Evolutionary conservation across 148 eudicot genomes (phyloP).

Genomic region (Dianthus caryophyllus): DNA sequence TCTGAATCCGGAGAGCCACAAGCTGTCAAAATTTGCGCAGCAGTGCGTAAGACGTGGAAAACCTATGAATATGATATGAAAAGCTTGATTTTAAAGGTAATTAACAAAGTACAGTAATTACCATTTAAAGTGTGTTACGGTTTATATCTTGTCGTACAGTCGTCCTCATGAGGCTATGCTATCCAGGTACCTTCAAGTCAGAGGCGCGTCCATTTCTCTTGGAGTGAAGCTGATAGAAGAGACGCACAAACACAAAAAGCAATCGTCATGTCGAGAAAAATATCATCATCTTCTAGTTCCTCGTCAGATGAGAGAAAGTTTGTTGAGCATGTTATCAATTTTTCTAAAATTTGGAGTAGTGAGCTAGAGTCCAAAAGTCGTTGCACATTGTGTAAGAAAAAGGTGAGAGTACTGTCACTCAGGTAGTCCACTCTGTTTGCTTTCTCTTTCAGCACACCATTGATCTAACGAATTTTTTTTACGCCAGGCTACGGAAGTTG

Average conservation of each 20-base stretch:
- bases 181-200: conserved; percentile 91
- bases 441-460: neutral
- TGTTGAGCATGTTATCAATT: conserved; percentile 59
- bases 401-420: conserved; percentile 38
- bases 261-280: conserved; percentile 49
- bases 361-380: conserved; percentile 68
- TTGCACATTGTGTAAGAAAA: conserved; percentile 67
- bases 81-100: conserved; percentile 64
- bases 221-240: conserved; percentile 55
- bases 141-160: neutral
- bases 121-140: neutral
- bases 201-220: conserved; percentile 56
- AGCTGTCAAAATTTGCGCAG: conserved; percentile 73
- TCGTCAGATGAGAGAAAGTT: conserved; percentile 52
- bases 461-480: conserved; percentile 14
- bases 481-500: conserved; percentile 49
- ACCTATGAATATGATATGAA: conserved; percentile 50
- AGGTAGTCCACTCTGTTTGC: neutral
- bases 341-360: conserved; percentile 86
- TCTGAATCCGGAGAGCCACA: conserved; percentile 51
- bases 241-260: conserved; percentile 42
- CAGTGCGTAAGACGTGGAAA: conserved; percentile 81
- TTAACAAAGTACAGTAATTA: neutral
- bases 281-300: conserved; percentile 60
- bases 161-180: conserved; percentile 15